Conservation (phyloP, 2,329 filamentous ascomycete species). For the Xylariomycetidae sp. region DNA sequence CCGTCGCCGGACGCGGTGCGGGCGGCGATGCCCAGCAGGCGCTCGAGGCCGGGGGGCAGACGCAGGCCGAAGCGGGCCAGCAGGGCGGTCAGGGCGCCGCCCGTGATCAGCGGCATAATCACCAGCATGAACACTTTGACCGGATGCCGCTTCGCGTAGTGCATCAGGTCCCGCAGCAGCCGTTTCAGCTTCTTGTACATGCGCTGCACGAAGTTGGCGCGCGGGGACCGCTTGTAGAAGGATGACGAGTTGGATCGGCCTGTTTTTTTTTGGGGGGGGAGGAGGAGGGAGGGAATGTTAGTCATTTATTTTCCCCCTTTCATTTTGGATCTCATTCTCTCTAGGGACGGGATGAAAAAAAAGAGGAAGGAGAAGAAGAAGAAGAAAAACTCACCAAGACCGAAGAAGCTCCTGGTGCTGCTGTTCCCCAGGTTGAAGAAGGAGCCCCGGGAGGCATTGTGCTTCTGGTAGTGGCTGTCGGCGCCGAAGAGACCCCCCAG, state of each 20-base stretch:
- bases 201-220: constrained; percentile 71
- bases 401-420: constrained; percentile 28
- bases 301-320: not conserved
- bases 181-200: constrained; percentile 72
- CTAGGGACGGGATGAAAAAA: not conserved
- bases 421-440: constrained; percentile 28
- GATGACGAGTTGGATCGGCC: constrained; percentile 53
- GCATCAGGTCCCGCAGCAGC: constrained; percentile 73
- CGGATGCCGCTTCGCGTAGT: constrained; percentile 79
- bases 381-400: constrained; percentile 18
- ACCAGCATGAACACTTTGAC: constrained; percentile 84
- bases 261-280: constrained; percentile 6
- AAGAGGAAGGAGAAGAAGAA: constrained; percentile 1
- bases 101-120: constrained; percentile 80
- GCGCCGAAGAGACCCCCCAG: constrained; percentile 16
- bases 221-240: constrained; percentile 77
- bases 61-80: constrained; percentile 75
- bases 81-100: constrained; percentile 74
- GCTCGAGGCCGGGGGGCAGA: constrained; percentile 61
- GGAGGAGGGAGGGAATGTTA: constrained; percentile 1
- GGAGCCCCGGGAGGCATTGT: constrained; percentile 18
- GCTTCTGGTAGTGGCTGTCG: constrained; percentile 18
- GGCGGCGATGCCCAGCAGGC: constrained; percentile 51
- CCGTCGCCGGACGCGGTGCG: constrained; percentile 43
- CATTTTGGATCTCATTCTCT: not conserved